phyloP scores from a whole-genome alignment of 805 yeast species.

The Suhomyces faveliae region DNA sequence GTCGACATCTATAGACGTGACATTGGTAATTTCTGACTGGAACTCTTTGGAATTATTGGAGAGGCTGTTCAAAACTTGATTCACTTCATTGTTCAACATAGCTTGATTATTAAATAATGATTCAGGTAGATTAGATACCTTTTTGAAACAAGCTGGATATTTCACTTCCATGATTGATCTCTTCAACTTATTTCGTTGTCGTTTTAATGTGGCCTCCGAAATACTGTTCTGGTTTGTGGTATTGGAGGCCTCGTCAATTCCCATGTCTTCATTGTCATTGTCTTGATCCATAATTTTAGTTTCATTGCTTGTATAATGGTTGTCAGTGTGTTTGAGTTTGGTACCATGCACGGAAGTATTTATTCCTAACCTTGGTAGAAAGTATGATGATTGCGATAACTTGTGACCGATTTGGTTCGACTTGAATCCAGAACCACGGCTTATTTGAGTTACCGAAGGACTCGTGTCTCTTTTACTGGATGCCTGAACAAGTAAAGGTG shows the following conservation, averaged over 20 bases:
- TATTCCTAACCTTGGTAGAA: constrained; percentile 62
- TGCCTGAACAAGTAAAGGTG: constrained; percentile 63
- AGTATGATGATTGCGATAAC: constrained; percentile 46
- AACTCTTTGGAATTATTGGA: constrained; percentile 24
- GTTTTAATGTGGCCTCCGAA: constrained; percentile 31
- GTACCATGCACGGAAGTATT: constrained; percentile 64
- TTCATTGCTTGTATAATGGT: constrained; percentile 11
- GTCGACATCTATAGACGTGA: constrained; percentile 32
- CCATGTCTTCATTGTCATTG: constrained; percentile 52
- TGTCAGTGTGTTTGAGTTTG: constrained; percentile 19
- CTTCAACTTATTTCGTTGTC: constrained; percentile 32
- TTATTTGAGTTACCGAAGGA: constrained; percentile 11
- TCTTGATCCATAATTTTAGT: constrained; percentile 33
- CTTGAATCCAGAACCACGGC: constrained; percentile 9
- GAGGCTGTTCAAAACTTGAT: constrained; percentile 24
- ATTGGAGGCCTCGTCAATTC: constrained; percentile 19
- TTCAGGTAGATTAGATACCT: constrained; percentile 35
- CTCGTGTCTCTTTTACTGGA: constrained; percentile 23
- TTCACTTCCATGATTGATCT: constrained; percentile 28
- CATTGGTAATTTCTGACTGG: constrained; percentile 23
- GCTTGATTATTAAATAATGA: constrained; percentile 32
- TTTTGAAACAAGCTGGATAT: constrained; percentile 38
- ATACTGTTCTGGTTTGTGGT: constrained; percentile 12
- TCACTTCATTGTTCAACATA: constrained; percentile 31
- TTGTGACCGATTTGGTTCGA: constrained; percentile 24